phyloP scores from a whole-genome alignment of 345 rosid species.

The Hevea brasiliensis region DNA sequence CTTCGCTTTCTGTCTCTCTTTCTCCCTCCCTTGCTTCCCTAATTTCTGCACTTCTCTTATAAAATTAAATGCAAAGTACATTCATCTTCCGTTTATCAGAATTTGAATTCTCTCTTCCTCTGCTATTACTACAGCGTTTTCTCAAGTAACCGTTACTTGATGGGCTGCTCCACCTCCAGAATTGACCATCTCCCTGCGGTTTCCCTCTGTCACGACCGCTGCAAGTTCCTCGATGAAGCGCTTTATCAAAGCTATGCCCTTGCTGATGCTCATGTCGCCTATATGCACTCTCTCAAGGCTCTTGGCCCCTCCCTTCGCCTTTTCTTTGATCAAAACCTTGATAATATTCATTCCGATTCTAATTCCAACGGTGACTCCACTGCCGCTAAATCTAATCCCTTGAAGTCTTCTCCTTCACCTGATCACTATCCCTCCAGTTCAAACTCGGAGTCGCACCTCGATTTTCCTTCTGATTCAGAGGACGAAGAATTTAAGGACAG shows the following conservation, averaged over 20 bases:
- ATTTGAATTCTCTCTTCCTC: neutral
- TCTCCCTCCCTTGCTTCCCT: neutral
- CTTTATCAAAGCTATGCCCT: slow-evolving; percentile 54
- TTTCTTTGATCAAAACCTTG: slow-evolving; percentile 29
- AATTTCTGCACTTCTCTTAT: neutral
- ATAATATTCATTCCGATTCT: neutral
- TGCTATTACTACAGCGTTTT: too few relatives aligned
- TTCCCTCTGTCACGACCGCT: slow-evolving; percentile 59
- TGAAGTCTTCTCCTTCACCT: slow-evolving; percentile 23
- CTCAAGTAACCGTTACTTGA: neutral
- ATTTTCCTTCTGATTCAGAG: slow-evolving; percentile 51
- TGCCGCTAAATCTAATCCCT: neutral
- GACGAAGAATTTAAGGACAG: slow-evolving; percentile 34
- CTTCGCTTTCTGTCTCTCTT: slow-evolving; percentile 5
- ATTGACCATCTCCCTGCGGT: slow-evolving; percentile 60
- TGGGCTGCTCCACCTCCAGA: slow-evolving; percentile 58
- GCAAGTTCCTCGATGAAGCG: slow-evolving; percentile 52
- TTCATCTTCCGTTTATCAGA: neutral
- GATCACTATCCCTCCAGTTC: slow-evolving; percentile 34
- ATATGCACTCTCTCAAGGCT: slow-evolving; percentile 46
- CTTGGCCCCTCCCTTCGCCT: slow-evolving; percentile 45
- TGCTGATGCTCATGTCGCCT: slow-evolving; percentile 55
- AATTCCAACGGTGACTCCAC: neutral
- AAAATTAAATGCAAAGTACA: neutral
- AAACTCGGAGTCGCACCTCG: slow-evolving; percentile 49